Base-by-base conservation (phyloP, 495 filamentous ascomycete species). In the Durotheca rogersii region DNA sequence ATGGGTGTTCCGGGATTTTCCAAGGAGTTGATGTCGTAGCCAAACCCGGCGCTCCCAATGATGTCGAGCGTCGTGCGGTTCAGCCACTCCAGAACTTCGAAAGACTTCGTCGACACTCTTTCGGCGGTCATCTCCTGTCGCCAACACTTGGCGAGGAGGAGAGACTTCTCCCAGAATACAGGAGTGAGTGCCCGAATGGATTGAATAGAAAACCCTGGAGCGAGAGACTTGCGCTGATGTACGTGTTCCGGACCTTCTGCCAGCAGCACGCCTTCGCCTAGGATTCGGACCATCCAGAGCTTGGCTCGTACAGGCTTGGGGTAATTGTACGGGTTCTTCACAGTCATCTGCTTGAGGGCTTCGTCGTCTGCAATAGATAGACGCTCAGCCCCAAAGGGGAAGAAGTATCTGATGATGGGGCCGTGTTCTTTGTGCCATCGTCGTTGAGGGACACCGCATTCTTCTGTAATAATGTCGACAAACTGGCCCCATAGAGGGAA, bases 281-380 rank as follows among this genome's bases (percentile, higher is more conserved):
- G 56, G 30, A 77, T 73, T 34, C 73, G 68, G 29, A 67, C 65
- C 73, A 77, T 72, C 74, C 73, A 78, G 19, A 72, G 60, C 66
- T 71, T 72, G 1, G 72, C 75, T 31, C 72, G 72, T 0, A 71
- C 53, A 0, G 76, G 76, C 50, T 79, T 78, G 12, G 73, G 73
- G 55, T 70, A 79, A 58, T 76, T 77, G 67, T 79, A 78, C 2
- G 74, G 72, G 61, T 79, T 74, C 48, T 72, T 73, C 47, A 74
- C 59, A 7, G 72, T 75, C 65, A 78, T 72, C 47, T 77, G 72
- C 44, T 70, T 71, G 39, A 79, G 63, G 16, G 68, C 67, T 27
- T 66, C 62, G 36, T 69, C 69, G 53, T 75, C 72, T 39, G 71
- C 69, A 17, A 75, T 60, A 7, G 72, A 71, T 18, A 75, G 61